These are phyloP conservation scores for Pisolithus albus DNA, from an alignment of 768 basidiomycete genomes.

Conservation along the genomic window DNA sequence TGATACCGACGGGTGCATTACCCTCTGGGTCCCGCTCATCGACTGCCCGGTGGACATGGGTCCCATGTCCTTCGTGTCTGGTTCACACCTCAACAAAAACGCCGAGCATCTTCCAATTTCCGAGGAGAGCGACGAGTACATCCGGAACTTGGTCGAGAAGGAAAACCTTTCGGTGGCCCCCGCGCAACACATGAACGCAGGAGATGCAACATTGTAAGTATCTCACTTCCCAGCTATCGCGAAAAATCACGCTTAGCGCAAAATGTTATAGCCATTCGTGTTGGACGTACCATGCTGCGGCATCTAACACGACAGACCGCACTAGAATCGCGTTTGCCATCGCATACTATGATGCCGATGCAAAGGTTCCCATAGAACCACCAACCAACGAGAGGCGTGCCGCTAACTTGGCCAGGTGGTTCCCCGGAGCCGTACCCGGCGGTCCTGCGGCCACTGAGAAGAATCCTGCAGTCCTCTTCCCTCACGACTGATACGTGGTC, in stretches of 20 bases:
- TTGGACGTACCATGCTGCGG: conserved; percentile 5
- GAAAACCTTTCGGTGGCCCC: conserved; percentile 1
- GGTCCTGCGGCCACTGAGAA: conserved; percentile 1
- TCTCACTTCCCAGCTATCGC: no score
- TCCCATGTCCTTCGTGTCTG: conserved; percentile 5
- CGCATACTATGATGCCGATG: conserved; percentile 1
- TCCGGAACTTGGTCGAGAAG: conserved; percentile 2
- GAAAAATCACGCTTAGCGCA: background rate
- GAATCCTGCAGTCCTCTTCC: background rate
- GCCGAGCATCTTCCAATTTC: conserved; percentile 3
- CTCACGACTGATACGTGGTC: no score
- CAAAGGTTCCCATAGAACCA: background rate
- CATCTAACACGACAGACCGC: background rate
- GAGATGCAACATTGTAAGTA: background rate
- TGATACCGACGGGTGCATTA: conserved; percentile 3
- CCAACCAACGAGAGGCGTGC: conserved; percentile 2
- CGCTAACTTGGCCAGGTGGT: conserved; percentile 5
- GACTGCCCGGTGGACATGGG: conserved; percentile 6
- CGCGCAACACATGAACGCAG: conserved; percentile 2
- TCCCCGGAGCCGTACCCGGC: conserved; percentile 1
- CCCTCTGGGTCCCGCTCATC: conserved; percentile 3
- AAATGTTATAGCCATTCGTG: conserved; percentile 3
- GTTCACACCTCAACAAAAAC: background rate
- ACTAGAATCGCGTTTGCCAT: conserved; percentile 1
- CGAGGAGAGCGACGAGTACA: background rate